These are phyloP conservation scores for Naegleria lovaniensis DNA, from an alignment of 208 protist genomes.

Conservation along the genomic window DNA sequence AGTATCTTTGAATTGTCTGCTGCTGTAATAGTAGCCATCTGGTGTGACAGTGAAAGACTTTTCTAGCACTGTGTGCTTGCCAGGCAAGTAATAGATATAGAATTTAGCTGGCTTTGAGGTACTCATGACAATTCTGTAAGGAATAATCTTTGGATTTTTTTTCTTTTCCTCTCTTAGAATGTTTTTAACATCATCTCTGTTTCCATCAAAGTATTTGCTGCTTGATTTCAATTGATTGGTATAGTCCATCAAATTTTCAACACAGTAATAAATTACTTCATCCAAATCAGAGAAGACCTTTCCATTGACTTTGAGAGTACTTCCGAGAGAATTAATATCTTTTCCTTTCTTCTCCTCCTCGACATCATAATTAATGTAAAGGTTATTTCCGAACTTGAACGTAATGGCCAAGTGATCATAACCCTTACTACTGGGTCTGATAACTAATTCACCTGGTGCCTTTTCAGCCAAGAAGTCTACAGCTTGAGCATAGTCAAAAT, in stretches of 20 bases:
- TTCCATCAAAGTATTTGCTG: neutral
- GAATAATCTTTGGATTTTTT: conserved; percentile 35
- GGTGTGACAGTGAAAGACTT: conserved; percentile 32
- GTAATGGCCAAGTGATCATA: conserved; percentile 42
- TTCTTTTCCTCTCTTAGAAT: conserved; percentile 26
- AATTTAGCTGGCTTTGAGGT: conserved; percentile 26
- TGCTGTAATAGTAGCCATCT: conserved; percentile 35
- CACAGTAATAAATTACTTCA: conserved; percentile 38
- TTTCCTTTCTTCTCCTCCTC: conserved; percentile 37
- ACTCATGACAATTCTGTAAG: conserved; percentile 34
- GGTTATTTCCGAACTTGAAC: conserved; percentile 31
- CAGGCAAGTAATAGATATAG: conserved; percentile 34
- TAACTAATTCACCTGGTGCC: conserved; percentile 29
- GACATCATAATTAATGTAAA: conserved; percentile 37
- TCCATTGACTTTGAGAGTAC: conserved; percentile 29
- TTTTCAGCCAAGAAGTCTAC: conserved; percentile 25
- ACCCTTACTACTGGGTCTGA: conserved; percentile 37
- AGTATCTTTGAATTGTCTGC: conserved; percentile 27
- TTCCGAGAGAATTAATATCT: conserved; percentile 23
- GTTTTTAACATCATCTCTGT: conserved; percentile 27
- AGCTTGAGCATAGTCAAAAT: conserved; percentile 30
- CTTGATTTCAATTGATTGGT: conserved; percentile 16
- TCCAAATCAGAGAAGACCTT: conserved; percentile 36
- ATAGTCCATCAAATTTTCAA: conserved; percentile 39
- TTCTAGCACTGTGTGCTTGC: neutral